phyloP scores from a whole-genome alignment of 2,329 filamentous ascomycete species.

The Trichoderma gracile region DNA sequence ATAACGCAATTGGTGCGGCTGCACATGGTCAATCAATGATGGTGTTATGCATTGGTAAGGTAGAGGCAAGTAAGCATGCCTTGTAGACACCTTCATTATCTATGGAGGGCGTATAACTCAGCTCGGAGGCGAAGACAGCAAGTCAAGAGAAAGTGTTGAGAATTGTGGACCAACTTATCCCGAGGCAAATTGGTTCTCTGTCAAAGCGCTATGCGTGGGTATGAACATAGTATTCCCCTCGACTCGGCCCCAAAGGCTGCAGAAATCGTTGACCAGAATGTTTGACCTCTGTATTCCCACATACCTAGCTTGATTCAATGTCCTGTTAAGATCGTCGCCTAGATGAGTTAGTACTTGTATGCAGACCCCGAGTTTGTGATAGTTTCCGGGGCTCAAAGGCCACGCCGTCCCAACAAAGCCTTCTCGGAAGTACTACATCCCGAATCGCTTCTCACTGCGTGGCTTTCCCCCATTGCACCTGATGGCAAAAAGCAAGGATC shows the following conservation, averaged over 20 bases:
- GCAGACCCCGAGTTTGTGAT: neutral
- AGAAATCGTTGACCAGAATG: neutral
- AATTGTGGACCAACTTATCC: no score
- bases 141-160: neutral
- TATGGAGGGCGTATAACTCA: neutral
- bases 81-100: neutral
- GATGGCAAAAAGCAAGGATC: slow-evolving; percentile 8
- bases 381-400: neutral
- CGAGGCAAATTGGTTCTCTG: no score
- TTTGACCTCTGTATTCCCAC: neutral
- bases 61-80: neutral
- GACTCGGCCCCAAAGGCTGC: neutral
- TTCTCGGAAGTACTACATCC: neutral
- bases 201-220: no score
- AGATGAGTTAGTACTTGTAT: neutral
- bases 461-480: slow-evolving; percentile 1
- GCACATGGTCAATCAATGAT: neutral
- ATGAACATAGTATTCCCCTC: no score
- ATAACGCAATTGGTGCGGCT: slow-evolving; percentile 5
- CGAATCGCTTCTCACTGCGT: neutral
- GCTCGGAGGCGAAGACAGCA: neutral
- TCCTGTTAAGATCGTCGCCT: neutral
- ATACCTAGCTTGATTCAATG: neutral
- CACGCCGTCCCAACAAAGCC: slow-evolving; percentile 1
- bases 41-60: neutral